Evolutionary conservation across 2,329 filamentous ascomycete genomes (phyloP).

Genomic region (Clathrospora elynae): DNA sequence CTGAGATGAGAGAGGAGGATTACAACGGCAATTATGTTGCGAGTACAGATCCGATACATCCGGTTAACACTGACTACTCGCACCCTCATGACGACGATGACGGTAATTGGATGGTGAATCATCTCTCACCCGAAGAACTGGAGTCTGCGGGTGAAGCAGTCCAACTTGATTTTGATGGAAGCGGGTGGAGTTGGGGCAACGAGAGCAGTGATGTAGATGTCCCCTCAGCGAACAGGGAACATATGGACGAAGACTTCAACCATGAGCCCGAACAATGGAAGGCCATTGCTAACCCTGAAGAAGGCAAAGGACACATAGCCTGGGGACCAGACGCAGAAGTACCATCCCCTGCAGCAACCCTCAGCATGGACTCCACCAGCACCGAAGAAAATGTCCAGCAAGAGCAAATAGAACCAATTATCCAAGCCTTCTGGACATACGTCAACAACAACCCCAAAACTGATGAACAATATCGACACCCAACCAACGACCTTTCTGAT

Average conservation of each 20-base stretch:
- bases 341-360: too few species aligned
- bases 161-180: slow-evolving; percentile 6
- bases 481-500: too few species aligned
- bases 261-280: too few species aligned
- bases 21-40: slow-evolving; percentile 28
- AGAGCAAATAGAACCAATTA: slow-evolving; percentile 2
- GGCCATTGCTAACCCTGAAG: too few species aligned
- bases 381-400: background rate
- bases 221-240: too few species aligned
- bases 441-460: slow-evolving; percentile 7
- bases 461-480: background rate
- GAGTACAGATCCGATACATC: slow-evolving; percentile 33
- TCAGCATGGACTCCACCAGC: too few species aligned
- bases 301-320: slow-evolving; percentile 2
- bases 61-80: slow-evolving; percentile 21
- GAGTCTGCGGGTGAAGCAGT: background rate
- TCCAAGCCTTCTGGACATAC: slow-evolving; percentile 15
- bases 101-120: slow-evolving; percentile 15
- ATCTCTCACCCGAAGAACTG: slow-evolving; percentile 12
- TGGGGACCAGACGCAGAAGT: slow-evolving; percentile 7
- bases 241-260: too few species aligned
- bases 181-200: slow-evolving; percentile 13
- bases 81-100: slow-evolving; percentile 18
- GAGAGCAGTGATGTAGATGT: too few species aligned
- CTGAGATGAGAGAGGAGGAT: slow-evolving; percentile 10